Percentiles rank a stretch among this genome's conserved stretches.
Conservation (phyloP, 441 rosid genomes). For the Bocquillonia castaneifolia region DNA sequence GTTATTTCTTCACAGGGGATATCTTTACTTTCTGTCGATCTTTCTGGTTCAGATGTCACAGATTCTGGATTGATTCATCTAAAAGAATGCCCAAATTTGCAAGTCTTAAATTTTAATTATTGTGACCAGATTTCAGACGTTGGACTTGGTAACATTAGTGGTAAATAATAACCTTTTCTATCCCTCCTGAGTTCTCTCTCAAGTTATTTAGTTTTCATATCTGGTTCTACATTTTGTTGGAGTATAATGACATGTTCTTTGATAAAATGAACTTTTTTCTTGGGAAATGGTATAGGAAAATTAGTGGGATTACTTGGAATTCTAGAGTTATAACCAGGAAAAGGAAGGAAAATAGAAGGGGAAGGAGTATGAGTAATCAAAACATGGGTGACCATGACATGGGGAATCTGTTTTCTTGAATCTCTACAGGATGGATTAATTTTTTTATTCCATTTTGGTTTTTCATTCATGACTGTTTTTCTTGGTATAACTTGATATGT, state of each 20-base stretch:
- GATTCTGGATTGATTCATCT: conserved; percentile 60
- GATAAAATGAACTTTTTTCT: not conserved
- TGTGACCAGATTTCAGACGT: conserved; percentile 64
- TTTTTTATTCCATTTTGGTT: too few species aligned
- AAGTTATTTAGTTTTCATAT: not conserved
- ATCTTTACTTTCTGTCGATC: conserved; percentile 81
- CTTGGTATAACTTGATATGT: too few species aligned
- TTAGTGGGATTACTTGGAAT: not conserved
- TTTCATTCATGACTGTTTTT: too few species aligned
- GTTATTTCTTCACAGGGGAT: conserved; percentile 79
- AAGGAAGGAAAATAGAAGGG: not conserved
- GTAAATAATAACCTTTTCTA: conserved; percentile 45
- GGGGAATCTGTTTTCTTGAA: not conserved
- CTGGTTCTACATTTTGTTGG: not conserved
- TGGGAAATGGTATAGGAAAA: not conserved
- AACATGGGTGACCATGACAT: not conserved
- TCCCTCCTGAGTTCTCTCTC: not conserved
- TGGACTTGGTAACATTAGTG: conserved; percentile 52
- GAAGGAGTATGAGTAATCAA: not conserved
- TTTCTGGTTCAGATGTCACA: conserved; percentile 70
- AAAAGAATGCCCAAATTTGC: conserved; percentile 55
- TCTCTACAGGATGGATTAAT: not conserved
- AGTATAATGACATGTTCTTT: not conserved
- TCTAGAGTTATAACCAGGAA: not conserved
- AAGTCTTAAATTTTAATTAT: conserved; percentile 53